A percentile compares a stretch with the other conserved stretches of the same genome.
phyloP scores from a whole-genome alignment of 306 rosid species.

The Vigna nakashimae region DNA sequence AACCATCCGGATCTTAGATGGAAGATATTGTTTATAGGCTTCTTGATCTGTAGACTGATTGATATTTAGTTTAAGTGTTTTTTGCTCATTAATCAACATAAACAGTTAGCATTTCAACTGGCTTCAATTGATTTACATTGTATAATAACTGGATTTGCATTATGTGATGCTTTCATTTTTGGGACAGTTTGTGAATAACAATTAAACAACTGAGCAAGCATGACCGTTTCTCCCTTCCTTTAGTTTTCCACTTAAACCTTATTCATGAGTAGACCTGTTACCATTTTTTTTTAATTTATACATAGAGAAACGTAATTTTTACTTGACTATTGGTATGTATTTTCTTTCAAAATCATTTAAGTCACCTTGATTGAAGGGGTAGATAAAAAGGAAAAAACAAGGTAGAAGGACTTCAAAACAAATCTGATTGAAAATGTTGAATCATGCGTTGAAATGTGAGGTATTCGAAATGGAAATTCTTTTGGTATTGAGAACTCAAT shows the following conservation, averaged over 20 bases:
- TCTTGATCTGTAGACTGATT: background rate
- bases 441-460: slow-evolving; percentile 21
- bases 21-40: background rate
- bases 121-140: slow-evolving; percentile 18
- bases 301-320: background rate
- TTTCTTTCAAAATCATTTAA: background rate
- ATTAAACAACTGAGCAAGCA: background rate
- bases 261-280: slow-evolving; percentile 22
- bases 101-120: slow-evolving; percentile 27
- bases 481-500: slow-evolving; percentile 21
- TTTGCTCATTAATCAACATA: slow-evolving; percentile 34
- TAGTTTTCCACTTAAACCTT: slow-evolving; percentile 16
- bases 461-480: slow-evolving; percentile 8
- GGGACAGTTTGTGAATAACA: background rate
- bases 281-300: background rate
- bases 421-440: slow-evolving; percentile 26
- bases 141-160: slow-evolving; percentile 22
- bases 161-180: too few relatives aligned
- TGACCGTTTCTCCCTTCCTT: background rate
- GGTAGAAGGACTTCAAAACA: background rate
- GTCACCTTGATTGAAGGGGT: slow-evolving; percentile 6
- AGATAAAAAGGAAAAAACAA: background rate
- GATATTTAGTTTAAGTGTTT: slow-evolving; percentile 20
- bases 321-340: slow-evolving; percentile 5
- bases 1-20: background rate